Base-by-base conservation (phyloP, 331 rosid genomes). In the Dryas integrifolia region DNA sequence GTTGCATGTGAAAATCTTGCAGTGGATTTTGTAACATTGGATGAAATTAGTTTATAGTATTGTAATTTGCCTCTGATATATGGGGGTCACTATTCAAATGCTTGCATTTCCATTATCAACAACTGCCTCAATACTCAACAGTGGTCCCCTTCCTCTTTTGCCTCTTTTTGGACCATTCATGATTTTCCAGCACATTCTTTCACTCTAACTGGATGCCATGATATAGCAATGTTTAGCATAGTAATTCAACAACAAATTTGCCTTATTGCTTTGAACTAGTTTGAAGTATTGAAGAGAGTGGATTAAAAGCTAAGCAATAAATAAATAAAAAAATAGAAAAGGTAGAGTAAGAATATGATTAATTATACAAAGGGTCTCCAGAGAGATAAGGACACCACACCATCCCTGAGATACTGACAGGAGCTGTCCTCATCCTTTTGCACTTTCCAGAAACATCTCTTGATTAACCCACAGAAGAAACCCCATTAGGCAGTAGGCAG, bases 361-460 rank as follows among this genome's bases (percentile, higher is more conserved):
- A 53, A 69, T 69, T 53, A 57, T 55, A 8, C 52, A 40, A 69
- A 43, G 63, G 13, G 7, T 2, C 13, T 16, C 45, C 12, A 39
- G 24, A 55, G 15, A 38, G 79, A 73, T 5, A 51, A 58, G 58
- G 76, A 52, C 75, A 35, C 59, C 65, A 11, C 59, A 73, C 26
- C 65, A 13, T 57, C 16, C 35, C 26, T 8, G 30, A 24, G 14
- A 9, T 1, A 72, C 63, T 59, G 48, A 52, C 56, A 45, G 59
- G 70, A 9, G 12, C 21, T 18, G 58, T 51, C 45, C 59, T 38
- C 55, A 3, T 59, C 59, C 61, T 57, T 52, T 46, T 53, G 43
- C 76, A 74, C 62, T 68, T 69, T 79, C 72, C 72, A 60, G 83
- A 55, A 61, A 0, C 72, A 18, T 74, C 72, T 16, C 41, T 45